A percentile compares a stretch with the other conserved stretches of the same genome.
Evolutionary conservation across 495 filamentous ascomycete species (phyloP).

Genomic region (Penicillium angulare): DNA sequence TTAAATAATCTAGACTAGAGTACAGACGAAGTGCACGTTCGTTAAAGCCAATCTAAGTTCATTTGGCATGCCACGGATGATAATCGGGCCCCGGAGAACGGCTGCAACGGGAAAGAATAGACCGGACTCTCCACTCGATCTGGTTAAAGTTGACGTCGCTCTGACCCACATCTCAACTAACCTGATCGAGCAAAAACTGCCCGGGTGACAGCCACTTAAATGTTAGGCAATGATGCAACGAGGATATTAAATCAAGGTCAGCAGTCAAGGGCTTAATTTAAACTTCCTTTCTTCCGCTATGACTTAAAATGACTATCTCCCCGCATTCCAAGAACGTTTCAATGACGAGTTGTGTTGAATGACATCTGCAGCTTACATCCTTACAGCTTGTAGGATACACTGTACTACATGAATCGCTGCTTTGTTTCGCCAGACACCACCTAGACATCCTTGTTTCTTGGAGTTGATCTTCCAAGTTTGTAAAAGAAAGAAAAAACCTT

Average conservation of each 20-base stretch:
- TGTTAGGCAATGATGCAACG: constrained; percentile 5
- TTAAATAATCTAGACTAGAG: too few species aligned
- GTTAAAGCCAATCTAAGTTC: background rate
- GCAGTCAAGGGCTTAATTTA: background rate
- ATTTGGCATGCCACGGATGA: background rate
- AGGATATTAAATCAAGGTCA: background rate
- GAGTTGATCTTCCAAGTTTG: background rate
- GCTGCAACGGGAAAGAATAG: constrained; percentile 1
- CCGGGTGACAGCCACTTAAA: constrained; percentile 16
- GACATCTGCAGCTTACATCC: background rate
- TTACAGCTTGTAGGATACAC: background rate
- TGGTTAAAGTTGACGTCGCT: background rate
- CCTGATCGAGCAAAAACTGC: constrained; percentile 18
- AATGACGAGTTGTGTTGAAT: background rate
- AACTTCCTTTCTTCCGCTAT: too few species aligned
- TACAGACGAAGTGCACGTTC: too few species aligned
- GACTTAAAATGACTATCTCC: background rate
- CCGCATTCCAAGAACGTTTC: background rate
- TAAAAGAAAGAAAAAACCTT: background rate
- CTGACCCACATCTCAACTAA: constrained; percentile 2
- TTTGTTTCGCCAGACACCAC: too few species aligned
- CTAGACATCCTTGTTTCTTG: background rate
- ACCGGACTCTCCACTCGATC: constrained; percentile 1
- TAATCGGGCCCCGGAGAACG: too few species aligned
- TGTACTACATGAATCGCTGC: too few species aligned